These are phyloP conservation scores for Alternaria panax DNA, from an alignment of 2,329 filamentous ascomycete species.

Conservation along the genomic window DNA sequence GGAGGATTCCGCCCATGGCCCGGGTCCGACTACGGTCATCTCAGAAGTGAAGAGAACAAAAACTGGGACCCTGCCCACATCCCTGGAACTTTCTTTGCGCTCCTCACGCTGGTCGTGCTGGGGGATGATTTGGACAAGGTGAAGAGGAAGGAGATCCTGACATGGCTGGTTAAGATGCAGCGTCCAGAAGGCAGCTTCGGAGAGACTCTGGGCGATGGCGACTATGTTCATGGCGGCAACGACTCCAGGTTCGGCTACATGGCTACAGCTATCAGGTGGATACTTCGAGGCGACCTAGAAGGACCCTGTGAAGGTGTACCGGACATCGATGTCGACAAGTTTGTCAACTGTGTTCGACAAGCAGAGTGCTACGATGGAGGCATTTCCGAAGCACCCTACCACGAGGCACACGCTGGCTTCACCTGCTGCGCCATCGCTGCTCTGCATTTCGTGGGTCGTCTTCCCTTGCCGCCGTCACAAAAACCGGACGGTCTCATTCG, in stretches of 20 bases:
- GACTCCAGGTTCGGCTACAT: slow-evolving; percentile 92
- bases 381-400: slow-evolving; percentile 76
- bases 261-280: slow-evolving; percentile 81
- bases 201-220: slow-evolving; percentile 72
- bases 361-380: slow-evolving; percentile 84
- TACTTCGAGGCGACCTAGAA: slow-evolving; percentile 69
- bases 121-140: slow-evolving; percentile 69
- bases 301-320: slow-evolving; percentile 64
- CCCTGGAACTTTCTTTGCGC: slow-evolving; percentile 87
- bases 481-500: slow-evolving; percentile 37
- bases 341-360: slow-evolving; percentile 74
- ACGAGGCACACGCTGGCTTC: slow-evolving; percentile 90
- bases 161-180: slow-evolving; percentile 80
- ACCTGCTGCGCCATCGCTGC: slow-evolving; percentile 87
- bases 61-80: slow-evolving; percentile 80
- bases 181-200: slow-evolving; percentile 89
- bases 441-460: slow-evolving; percentile 75
- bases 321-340: slow-evolving; percentile 76
- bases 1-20: slow-evolving; percentile 92
- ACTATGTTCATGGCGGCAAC: slow-evolving; percentile 74
- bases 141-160: slow-evolving; percentile 69
- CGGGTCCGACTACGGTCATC: slow-evolving; percentile 64
- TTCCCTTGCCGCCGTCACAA: slow-evolving; percentile 48
- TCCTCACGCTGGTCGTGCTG: slow-evolving; percentile 74
- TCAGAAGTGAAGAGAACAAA: slow-evolving; percentile 60